Base-by-base conservation (phyloP, 2,329 filamentous ascomycete genomes). In the Grosmannia penicillata region DNA sequence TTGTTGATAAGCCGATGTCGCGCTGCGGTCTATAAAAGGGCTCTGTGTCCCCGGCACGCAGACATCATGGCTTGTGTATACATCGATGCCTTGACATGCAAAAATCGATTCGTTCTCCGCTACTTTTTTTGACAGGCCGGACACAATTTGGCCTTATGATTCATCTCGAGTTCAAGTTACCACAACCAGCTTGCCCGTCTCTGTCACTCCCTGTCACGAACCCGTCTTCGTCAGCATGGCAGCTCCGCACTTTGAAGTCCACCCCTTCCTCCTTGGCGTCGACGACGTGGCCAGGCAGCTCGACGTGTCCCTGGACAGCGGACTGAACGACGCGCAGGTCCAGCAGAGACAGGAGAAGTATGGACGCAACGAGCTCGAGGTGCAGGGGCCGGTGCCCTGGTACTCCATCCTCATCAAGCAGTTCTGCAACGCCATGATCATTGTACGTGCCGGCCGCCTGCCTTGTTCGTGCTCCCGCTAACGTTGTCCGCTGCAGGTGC, bases 401-500 rank as follows among this genome's bases (percentile, higher is more conserved):
- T 64, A 76, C 49, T 86, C 78, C 49, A 82, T 86, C 30, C 60
- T 86, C 33, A 60, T 80, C 41, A 77, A 78, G 49, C 81, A 86
- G 54, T 56, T 84, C 18, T 72, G 76, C 52, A 86, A 86, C 63
- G 80, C 81, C 41, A 84, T 85, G 81, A 80, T 81, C 40, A 57
- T 85, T 49, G 72, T 74, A 58, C 47, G 69, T 28, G 6, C 6
- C 13, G 19, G 7, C 2, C 13, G 15, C 13, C 33, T 13, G 23
- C 8, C 17, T 60, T 8, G 3, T 26, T 10, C 23, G 31, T n/a
- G 21, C 5, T 26, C 18, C 17, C n/a, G 10, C 33, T 44, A 22
- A 37, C 38, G 11, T 21, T 30, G 47, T n/a, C n/a, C n/a, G n/a
- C n/a, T n/a, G 60, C 67, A 82, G 78, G 78, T 85, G 35, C 69